Base-by-base conservation (phyloP, 2,329 filamentous ascomycete species). In the Phialocephala sp. region DNA sequence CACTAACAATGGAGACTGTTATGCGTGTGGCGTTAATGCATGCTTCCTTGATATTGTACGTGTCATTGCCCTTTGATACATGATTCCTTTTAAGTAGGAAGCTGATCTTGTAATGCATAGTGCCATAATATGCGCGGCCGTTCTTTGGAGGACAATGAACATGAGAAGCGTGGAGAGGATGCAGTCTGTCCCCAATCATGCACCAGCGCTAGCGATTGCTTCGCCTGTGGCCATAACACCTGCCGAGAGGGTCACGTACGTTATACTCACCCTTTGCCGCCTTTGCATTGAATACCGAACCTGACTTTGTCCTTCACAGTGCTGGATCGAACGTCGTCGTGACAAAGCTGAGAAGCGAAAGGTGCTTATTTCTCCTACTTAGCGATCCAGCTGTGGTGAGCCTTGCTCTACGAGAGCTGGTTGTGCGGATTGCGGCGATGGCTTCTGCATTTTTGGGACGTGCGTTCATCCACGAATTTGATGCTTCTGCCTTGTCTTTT, bases 391-490 rank as follows among this genome's bases (percentile, higher is more conserved):
- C 27, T 54, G 47, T 27, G 47, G 47, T 27, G 22, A 54, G 20
- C 47, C 47, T 15, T 54, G 47, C 47, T 54, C 47, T 32, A 12
- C n/a, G n/a, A 54, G 47, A 54, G 47, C 47, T 2, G 47, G 24
- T 54, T 54, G 47, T 54, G 27, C 9, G 12, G 47, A 54, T 27
- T 54, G 47, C 8, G 47, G 8, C 2, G 24, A 54, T 54, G 47
- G 47, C 22, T 54, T 54, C 15, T 54, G 47, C 47, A 27, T 20
- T 20, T 2, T 54, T 11, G 47, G 47, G 15, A 54, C 4, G n/a
- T 43, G 41, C 18, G 41, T n/a, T 43, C 41, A 43, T n/a, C 41
- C 41, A 43, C 41, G 41, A n/a, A n/a, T n/a, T n/a, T n/a, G n/a
- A n/a, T n/a, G n/a, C n/a, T n/a, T n/a, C n/a, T n/a, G n/a, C n/a